A percentile compares a stretch with the other conserved stretches of the same genome.
Evolutionary conservation across 345 rosid genomes (phyloP).

Genomic region (Barbarea vulgaris): DNA sequence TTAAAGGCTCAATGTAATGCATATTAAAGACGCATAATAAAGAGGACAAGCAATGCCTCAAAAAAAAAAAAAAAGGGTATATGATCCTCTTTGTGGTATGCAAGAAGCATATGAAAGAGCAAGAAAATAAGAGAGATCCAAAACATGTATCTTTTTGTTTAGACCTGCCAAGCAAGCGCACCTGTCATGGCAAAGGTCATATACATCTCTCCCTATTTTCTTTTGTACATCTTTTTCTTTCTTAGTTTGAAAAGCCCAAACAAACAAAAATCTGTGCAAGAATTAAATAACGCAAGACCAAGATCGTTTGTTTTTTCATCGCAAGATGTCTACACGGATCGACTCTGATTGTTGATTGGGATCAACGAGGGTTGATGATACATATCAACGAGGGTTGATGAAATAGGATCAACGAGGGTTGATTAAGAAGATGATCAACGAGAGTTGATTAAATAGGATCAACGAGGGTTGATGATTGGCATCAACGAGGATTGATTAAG

Average conservation of each 20-base stretch:
- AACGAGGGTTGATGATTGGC: not conserved
- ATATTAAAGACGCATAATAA: not conserved
- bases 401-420: not conserved
- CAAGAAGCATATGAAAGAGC: not conserved
- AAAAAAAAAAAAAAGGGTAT: not conserved
- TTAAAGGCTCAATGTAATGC: not conserved
- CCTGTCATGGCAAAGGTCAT: constrained; percentile 33
- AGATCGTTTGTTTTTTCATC: not conserved
- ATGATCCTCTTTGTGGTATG: not conserved
- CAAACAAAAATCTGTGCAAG: not conserved
- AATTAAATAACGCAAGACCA: not conserved
- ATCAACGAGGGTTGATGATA: not conserved
- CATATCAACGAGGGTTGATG: too few species aligned
- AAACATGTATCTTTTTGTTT: not conserved
- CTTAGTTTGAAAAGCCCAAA: not conserved
- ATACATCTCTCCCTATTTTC: not conserved
- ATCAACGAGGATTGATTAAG: not conserved
- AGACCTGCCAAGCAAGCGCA: constrained; percentile 39
- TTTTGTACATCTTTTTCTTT: not conserved
- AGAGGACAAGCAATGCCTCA: not conserved
- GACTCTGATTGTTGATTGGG: not conserved
- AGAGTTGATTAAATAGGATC: not conserved
- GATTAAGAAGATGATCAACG: not conserved
- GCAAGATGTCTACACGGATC: not conserved
- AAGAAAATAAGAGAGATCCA: not conserved